Conservation (phyloP, 129 eudicot species). For the Sambucus nigra region DNA sequence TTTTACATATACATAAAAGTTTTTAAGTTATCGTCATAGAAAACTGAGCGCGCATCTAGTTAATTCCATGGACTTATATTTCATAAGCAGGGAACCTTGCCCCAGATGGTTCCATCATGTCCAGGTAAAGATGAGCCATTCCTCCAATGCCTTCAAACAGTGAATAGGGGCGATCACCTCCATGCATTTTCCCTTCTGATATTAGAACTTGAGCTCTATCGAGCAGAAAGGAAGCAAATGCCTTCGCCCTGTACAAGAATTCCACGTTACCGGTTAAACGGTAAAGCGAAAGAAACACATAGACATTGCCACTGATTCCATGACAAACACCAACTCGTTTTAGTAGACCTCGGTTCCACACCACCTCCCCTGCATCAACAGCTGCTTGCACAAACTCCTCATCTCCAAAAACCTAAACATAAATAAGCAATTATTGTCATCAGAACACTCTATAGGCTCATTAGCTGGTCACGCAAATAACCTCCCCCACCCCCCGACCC, state of each 20-base stretch:
- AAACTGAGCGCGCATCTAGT: neutral
- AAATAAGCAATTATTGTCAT: neutral
- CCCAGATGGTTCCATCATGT: conserved; percentile 50
- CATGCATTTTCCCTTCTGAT: conserved; percentile 66
- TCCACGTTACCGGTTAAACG: conserved; percentile 53
- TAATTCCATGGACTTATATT: conserved; percentile 19
- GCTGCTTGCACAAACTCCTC: conserved; percentile 63
- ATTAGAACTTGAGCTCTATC: conserved; percentile 48
- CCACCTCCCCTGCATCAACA: conserved; percentile 71
- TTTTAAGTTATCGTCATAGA: neutral
- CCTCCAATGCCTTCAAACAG: conserved; percentile 90
- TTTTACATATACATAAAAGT: neutral
- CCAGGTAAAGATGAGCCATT: conserved; percentile 77
- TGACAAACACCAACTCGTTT: conserved; percentile 84
- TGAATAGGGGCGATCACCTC: conserved; percentile 75
- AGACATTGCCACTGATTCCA: conserved; percentile 73
- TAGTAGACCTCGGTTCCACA: conserved; percentile 76
- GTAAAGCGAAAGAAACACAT: conserved; percentile 72
- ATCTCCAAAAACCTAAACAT: conserved; percentile 43
- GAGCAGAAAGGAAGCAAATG: conserved; percentile 60
- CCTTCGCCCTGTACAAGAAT: conserved; percentile 69
- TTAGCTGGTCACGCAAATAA: no score
- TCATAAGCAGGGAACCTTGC: conserved; percentile 82
- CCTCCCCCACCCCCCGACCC: no score
- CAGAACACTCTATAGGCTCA: no score